A percentile compares a stretch with the other conserved stretches of the same genome.
Conservation (phyloP, 163 green algal genomes). For the Smithsoniella earleae region DNA sequence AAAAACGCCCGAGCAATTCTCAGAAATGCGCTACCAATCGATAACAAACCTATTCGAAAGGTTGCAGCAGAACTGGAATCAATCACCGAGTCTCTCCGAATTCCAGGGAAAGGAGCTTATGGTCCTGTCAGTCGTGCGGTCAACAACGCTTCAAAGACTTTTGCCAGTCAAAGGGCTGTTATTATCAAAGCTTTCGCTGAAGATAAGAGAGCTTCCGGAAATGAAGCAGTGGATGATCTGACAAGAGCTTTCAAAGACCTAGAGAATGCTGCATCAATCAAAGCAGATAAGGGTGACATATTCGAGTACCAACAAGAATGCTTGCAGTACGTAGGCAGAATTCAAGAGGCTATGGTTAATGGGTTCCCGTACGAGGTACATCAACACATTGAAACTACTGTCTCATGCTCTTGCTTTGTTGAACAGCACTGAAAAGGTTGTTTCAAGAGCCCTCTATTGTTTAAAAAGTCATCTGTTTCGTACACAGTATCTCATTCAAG, state of each 20-base stretch:
- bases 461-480: no score
- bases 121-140: slow-evolving; percentile 62
- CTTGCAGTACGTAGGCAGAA: slow-evolving; percentile 58
- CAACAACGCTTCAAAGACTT: slow-evolving; percentile 40
- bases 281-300: slow-evolving; percentile 71
- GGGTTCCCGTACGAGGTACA: slow-evolving; percentile 82
- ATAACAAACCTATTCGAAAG: slow-evolving; percentile 81
- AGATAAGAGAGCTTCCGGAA: slow-evolving; percentile 55
- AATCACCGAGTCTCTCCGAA: slow-evolving; percentile 68
- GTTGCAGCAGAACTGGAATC: slow-evolving; percentile 71
- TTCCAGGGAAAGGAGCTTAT: slow-evolving; percentile 74
- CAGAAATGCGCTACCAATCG: slow-evolving; percentile 85
- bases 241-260: slow-evolving; percentile 52
- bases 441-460: no score
- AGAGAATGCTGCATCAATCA: slow-evolving; percentile 46
- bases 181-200: slow-evolving; percentile 61
- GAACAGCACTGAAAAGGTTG: no score
- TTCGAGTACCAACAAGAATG: slow-evolving; percentile 55
- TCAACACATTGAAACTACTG: no score
- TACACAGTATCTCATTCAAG: no score
- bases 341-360: slow-evolving; percentile 93
- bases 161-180: slow-evolving; percentile 45
- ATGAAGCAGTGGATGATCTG: slow-evolving; percentile 52
- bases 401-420: no score
- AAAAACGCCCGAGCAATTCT: slow-evolving; percentile 88